Evolutionary conservation across 805 yeast genomes (phyloP), one percentile per base, ranked within the genome.

Genomic region (Saturnispora quitensis): DNA sequence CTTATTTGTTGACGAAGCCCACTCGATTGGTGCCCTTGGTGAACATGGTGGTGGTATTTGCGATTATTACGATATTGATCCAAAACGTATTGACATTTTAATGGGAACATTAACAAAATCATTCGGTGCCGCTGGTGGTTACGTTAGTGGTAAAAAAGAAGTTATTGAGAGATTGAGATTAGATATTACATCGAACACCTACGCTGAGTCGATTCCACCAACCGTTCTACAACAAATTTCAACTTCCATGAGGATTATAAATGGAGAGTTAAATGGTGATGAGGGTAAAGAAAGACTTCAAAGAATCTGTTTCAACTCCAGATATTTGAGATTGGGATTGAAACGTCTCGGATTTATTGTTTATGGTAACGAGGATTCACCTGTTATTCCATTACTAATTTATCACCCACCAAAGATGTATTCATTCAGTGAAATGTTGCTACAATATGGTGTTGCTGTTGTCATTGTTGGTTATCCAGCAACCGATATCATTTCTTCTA

Each of bases 71-170:
- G 84, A 84, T 50, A 79, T 93, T 47, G 77, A 81, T 57, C 91
- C 98, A 40, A 65, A 70, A 12, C 79, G 79, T 43, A 74, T 93
- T 52, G 99, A 93, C 69, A 72, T 93, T 56, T 70, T 93, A 58
- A 93, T 93, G 99, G 99, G 99, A 48, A 93, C 99, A 7, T 78
- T 93, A 53, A 95, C 99, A 49, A 93, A 93, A 70, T 88, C 97
- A 1, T 93, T 93, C 67, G 99, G 99, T 66, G 98, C 99, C 17
- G 89, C 98, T 42, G 99, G 99, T 63, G 99, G 99, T 45, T 93
- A 93, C 66, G 73, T 93, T 56, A 91, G 96, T n/a, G 95, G 85
- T 45, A 75, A 75, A 56, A 76, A 81, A 62, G 70, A 68, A 46
- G 69, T 88, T 33, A 84, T 91, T 47, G 90, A 89, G 60, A 78